Percentiles rank a stretch among this genome's conserved stretches.
Evolutionary conservation across 345 rosid genomes (phyloP).

Genomic region (Dipteronia sinensis): DNA sequence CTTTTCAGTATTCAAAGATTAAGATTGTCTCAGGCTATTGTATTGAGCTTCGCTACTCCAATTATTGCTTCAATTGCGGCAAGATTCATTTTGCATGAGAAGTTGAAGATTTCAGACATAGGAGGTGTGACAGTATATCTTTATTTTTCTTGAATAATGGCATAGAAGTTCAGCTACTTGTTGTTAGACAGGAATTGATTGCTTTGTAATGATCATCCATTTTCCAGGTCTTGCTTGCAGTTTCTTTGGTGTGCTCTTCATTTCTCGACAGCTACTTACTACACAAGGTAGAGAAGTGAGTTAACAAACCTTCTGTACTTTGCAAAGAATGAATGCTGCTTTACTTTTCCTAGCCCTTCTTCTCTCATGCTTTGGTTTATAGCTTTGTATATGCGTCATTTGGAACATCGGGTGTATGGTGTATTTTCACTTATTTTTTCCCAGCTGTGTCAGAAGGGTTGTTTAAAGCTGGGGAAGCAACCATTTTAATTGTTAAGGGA

Average conservation of each 20-base stretch:
- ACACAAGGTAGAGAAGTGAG: constrained; percentile 97
- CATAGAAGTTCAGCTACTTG: constrained; percentile 12
- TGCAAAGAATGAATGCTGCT: constrained; percentile 16
- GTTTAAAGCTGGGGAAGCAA: constrained; percentile 35
- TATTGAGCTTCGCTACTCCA: constrained; percentile 79
- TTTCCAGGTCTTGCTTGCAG: constrained; percentile 90
- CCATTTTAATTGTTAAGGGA: constrained; percentile 26
- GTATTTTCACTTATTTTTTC: background rate
- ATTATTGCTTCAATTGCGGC: constrained; percentile 77
- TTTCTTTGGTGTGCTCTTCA: constrained; percentile 81
- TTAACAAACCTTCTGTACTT: constrained; percentile 47
- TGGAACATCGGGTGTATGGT: background rate
- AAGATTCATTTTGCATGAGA: constrained; percentile 69
- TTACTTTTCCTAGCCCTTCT: background rate
- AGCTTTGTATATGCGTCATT: constrained; percentile 1
- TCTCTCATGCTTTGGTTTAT: background rate
- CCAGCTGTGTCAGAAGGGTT: constrained; percentile 36
- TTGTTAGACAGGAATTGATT: constrained; percentile 20
- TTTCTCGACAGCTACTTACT: constrained; percentile 64
- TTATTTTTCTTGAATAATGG: constrained; percentile 13
- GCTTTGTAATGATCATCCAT: constrained; percentile 24
- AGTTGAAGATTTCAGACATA: constrained; percentile 69
- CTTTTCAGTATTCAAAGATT: constrained; percentile 80
- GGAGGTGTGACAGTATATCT: constrained; percentile 53
- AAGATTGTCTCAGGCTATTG: constrained; percentile 73